Evolutionary conservation across 2,329 filamentous ascomycete genomes (phyloP), one percentile per base, ranked within the genome.

Genomic region (Colletotrichum destructivum): DNA sequence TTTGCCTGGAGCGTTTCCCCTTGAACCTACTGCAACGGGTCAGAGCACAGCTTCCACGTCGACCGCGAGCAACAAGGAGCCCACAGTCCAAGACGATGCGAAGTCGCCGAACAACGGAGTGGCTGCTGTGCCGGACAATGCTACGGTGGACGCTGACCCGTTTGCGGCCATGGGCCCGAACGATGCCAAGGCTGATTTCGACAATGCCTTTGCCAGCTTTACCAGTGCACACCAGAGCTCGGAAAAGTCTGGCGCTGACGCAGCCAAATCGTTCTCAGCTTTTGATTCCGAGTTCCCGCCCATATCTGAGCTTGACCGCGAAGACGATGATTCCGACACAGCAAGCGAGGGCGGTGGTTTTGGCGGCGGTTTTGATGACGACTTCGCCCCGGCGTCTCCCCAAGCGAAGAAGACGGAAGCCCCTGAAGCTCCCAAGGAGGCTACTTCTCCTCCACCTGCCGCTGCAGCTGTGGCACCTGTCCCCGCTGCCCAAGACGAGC

Each of bases 341-440:
- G 92, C 91, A 66, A 93, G 90, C 71, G 93, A 94, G 59, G 89
- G 89, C 60, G 94, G 94, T 52, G 94, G 95, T 0, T 98, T 98
- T 78, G 96, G 89, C 59, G 94, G 94, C 51, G 94, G 95, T 0
- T 98, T 98, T 78, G 96, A 97, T 61, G 96, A 99, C 79, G 92
- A 98, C 81, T 98, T 98, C 79, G 92, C 93, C 0, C 90, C 93
- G 16, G 88, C 89, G 2, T 88, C 88, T 5, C 85, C 86, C 31
- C 78, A 80, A 35, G 75, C 79, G 40, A 86, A 84, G 75, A 64
- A 77, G 77, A 44, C 46, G n/a, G 65, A 72, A 51, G 61, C 18
- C 72, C 74, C 75, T 31, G 61, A 69, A 57, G 59, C 16, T 73
- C 74, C 74, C 40, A 75, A 77, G 63, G 62, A 57, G 21, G 51